phyloP scores from a whole-genome alignment of 805 yeast species.

The Ogataea salicorniae region DNA sequence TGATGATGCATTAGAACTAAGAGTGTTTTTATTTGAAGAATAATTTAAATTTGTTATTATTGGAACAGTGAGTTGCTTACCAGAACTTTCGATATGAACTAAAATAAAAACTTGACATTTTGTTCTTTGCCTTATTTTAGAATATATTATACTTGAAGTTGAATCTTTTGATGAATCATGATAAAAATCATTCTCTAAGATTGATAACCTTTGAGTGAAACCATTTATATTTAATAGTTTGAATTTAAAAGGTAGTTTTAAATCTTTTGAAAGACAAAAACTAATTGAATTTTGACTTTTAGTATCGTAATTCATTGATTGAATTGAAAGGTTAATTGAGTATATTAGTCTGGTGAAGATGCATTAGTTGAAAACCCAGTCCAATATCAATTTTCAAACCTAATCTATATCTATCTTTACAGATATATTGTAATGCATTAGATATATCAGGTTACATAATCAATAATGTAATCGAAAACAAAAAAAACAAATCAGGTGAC shows the following conservation, averaged over 20 bases:
- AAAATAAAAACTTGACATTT: conserved; percentile 11
- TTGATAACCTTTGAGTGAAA: conserved; percentile 14
- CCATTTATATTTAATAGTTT: conserved; percentile 31
- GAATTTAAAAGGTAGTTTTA: conserved; percentile 43
- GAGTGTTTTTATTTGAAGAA: conserved; percentile 3
- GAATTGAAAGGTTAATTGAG: background rate
- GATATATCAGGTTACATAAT: too few relatives aligned
- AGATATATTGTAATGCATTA: too few relatives aligned
- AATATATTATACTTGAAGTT: conserved; percentile 10
- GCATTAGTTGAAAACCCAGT: background rate
- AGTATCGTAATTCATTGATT: conserved; percentile 19
- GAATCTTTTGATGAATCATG: conserved; percentile 2
- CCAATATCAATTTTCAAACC: too few relatives aligned
- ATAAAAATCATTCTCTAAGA: conserved; percentile 1
- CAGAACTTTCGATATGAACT: conserved; percentile 15
- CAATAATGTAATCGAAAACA: too few relatives aligned
- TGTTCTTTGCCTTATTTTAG: conserved; percentile 13
- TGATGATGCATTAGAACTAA: background rate
- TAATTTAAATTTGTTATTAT: conserved; percentile 15
- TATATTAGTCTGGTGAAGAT: background rate
- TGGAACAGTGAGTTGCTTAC: conserved; percentile 21
- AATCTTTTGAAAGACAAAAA: conserved; percentile 53
- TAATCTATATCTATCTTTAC: too few relatives aligned
- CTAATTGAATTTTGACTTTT: conserved; percentile 18
- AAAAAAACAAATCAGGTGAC: too few relatives aligned